phyloP scores from a whole-genome alignment of 1,284 basidiomycete species.

The Tilletia indica region DNA sequence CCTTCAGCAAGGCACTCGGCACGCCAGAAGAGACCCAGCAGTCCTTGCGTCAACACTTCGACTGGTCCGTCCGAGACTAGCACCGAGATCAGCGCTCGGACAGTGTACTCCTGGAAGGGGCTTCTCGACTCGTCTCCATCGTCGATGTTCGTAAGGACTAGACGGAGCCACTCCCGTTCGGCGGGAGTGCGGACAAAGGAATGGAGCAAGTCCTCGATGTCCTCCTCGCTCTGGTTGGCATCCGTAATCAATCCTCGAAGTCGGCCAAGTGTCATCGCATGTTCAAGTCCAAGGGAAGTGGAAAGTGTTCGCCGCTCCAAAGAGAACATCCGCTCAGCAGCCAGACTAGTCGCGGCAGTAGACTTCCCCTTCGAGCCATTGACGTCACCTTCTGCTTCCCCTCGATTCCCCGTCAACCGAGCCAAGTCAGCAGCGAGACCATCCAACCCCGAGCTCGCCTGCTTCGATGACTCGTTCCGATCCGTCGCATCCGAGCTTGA shows the following conservation, averaged over 20 bases:
- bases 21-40: slow-evolving; percentile 6
- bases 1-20: not conserved
- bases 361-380: too few relatives aligned
- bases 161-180: not conserved
- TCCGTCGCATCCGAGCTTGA: not conserved
- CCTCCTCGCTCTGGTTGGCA: not conserved
- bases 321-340: not conserved
- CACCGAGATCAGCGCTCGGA: slow-evolving; percentile 10
- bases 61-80: not conserved
- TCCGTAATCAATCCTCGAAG: not conserved
- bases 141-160: not conserved
- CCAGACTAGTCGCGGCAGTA: not conserved
- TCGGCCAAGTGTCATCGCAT: not conserved
- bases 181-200: not conserved
- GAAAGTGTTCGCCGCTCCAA: slow-evolving; percentile 7
- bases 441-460: too few relatives aligned
- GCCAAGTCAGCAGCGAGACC: too few relatives aligned
- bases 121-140: not conserved
- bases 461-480: too few relatives aligned
- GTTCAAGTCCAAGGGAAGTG: not conserved
- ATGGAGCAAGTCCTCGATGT: not conserved
- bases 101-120: not conserved
- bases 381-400: too few relatives aligned
- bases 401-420: too few relatives aligned
- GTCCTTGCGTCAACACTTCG: not conserved